Evolutionary conservation across 768 basidiomycete genomes (phyloP).

Genomic region (Russula emetica): DNA sequence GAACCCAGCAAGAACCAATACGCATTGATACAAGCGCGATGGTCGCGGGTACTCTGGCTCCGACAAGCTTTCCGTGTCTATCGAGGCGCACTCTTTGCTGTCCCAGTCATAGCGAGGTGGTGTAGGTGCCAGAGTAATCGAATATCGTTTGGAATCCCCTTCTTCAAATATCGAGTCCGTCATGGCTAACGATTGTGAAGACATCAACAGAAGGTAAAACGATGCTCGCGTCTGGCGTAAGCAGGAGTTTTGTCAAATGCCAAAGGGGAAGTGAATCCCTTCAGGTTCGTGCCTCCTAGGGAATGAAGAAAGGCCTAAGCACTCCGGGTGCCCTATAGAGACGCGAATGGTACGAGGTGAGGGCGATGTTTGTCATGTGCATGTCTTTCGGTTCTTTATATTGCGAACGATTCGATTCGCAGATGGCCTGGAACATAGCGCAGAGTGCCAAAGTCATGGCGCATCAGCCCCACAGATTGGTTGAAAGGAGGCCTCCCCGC

Average conservation of each 20-base stretch:
- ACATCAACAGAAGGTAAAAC: background rate
- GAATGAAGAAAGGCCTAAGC: background rate
- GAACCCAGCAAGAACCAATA: constrained; percentile 41
- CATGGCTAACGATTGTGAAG: background rate
- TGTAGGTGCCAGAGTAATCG: too few relatives aligned
- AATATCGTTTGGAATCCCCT: background rate
- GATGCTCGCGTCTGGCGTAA: background rate
- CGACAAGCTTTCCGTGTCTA: constrained; percentile 1
- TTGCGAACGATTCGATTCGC: background rate
- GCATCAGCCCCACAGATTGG: background rate
- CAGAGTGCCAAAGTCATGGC: too few relatives aligned
- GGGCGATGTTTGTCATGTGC: background rate
- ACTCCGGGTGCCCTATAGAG: background rate
- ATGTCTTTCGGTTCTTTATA: constrained; percentile 3
- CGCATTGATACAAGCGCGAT: constrained; percentile 36
- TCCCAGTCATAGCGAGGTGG: background rate
- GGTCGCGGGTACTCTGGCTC: constrained; percentile 24
- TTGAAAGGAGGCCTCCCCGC: constrained; percentile 1
- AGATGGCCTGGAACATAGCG: background rate
- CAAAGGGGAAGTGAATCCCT: background rate
- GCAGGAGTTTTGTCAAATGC: background rate
- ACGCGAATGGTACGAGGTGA: background rate
- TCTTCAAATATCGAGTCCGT: background rate
- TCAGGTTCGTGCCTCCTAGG: background rate
- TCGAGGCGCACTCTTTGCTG: background rate